Evolutionary conservation across 495 filamentous ascomycete species (phyloP), one percentile per base, ranked within the genome.

Genomic region (Pseudoneurospora amorphoporcata): DNA sequence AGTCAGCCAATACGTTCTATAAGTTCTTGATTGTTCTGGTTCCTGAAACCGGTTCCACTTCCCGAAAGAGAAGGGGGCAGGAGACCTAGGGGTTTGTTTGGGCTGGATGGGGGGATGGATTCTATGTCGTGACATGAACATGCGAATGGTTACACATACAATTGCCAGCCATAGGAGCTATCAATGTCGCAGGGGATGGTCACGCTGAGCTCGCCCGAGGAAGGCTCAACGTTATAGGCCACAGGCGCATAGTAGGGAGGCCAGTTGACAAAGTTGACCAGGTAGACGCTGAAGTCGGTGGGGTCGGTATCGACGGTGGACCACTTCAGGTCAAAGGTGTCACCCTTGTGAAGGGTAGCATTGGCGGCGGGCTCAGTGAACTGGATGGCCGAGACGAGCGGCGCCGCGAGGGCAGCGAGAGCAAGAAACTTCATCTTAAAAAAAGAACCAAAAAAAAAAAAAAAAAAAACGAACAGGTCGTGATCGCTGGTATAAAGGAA

Each of bases 211-310:
- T 74, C 72, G 61, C 78, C 78, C 14, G 77, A 75, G 6, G 76
- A 68, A 3, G 81, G 81, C 40, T 78, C 75, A 53, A 86, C 77
- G 71, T 82, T 72, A 29, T 73, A 19, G 23, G 83, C 82, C 43
- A 86, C 74, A 7, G 82, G 74, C 37, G 80, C 77, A 73, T 84
- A 83, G 69, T 76, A 78, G 3, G 84, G 84, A 39, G 84, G 84
- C 82, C 81, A 86, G 75, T 82, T 79, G 73, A 84, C 80, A 77
- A 86, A 86, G 83, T 86, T 86, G 80, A 83, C 82, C 35, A 86
- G 81, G 72, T 81, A 84, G 73, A 86, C 73, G 76, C 78, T 81
- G 80, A 86, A 83, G 69, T 40, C 65, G 70, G 75, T 71, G 16
- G 84, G 82, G 73, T 86, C 84, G 17, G 84, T 86, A 77, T 86